Evolutionary conservation across 192 early-diverging fungal species (phyloP), one percentile per base, ranked within the genome.

Genomic region (Dissophora globulifera): DNA sequence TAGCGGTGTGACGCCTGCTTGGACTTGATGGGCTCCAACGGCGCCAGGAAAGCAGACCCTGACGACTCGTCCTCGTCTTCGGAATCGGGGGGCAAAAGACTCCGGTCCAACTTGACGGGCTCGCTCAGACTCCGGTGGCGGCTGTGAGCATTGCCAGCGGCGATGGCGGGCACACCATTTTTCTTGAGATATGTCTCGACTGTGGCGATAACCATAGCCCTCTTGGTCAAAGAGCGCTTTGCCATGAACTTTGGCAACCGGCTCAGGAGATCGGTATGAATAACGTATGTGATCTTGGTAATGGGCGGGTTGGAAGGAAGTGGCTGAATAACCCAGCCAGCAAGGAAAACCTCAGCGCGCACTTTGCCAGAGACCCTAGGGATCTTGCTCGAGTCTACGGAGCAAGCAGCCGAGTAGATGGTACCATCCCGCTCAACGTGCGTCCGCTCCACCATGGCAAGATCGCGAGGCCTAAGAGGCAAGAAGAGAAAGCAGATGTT

Each of bases 301-400:
- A 82, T 66, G 4, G 74, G 82, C 2, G 83, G 81, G 41, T 80
- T 67, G 6, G 66, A 65, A 54, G 78, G 61, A 11, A 85, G 31
- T 19, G 86, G 86, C 30, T 87, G 80, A 31, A 87, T 56, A 32
- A 87, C 79, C 86, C 86, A 87, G 3, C 86, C 86, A 42, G 82
- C 81, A 23, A 87, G 59, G 58, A 78, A 55, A 19, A 87, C 59
- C 10, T 67, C 40, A 17, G 75, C 56, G 50, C 86, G 57, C 19
- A 66, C 71, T 72, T 76, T 85, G 7, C 81, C 79, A 17, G 70
- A 35, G 11, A 64, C 65, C 19, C 60, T 58, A 15, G 86, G 86
- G 29, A 84, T 59, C 56, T 83, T 82, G 26, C 43, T 55, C 7
- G 80, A 78, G 19, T 87, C 80, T 22, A 85, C 67, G 27, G 80